Percentiles rank a stretch among this genome's conserved stretches.
These are phyloP conservation scores for Oenanthe javanica DNA, from an alignment of 140 eudicot species.

Conservation along the genomic window DNA sequence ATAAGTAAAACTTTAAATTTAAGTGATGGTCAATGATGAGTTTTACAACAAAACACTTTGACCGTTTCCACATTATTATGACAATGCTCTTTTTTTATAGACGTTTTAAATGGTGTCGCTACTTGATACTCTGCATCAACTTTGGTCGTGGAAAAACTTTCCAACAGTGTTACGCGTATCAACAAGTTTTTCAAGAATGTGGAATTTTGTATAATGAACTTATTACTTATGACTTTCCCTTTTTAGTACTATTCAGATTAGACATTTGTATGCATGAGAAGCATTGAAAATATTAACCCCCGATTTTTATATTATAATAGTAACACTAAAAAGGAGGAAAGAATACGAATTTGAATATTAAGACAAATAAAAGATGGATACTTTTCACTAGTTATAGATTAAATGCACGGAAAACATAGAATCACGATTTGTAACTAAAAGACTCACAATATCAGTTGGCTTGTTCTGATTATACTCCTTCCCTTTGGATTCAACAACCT, in stretches of 20 bases:
- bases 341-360: too few relatives aligned
- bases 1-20: neutral
- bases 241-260: neutral
- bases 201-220: neutral
- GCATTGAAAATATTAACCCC: neutral
- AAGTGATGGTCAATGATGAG: neutral
- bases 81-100: neutral
- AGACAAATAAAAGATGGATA: neutral
- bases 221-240: neutral
- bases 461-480: constrained; percentile 78
- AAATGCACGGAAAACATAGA: neutral
- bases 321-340: neutral
- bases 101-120: neutral
- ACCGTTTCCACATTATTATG: neutral
- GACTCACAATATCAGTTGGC: constrained; percentile 75
- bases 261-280: neutral
- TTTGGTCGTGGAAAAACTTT: neutral
- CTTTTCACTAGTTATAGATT: neutral
- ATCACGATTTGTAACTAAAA: neutral
- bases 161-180: neutral
- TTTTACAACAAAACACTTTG: neutral
- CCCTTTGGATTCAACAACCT: constrained; percentile 75
- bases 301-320: neutral
- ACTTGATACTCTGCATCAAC: neutral
- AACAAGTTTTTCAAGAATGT: neutral